Percentiles rank a stretch among this genome's conserved stretches.
Conservation (phyloP, 202 grass and related monocot genomes). For the Zoysia matrella region DNA sequence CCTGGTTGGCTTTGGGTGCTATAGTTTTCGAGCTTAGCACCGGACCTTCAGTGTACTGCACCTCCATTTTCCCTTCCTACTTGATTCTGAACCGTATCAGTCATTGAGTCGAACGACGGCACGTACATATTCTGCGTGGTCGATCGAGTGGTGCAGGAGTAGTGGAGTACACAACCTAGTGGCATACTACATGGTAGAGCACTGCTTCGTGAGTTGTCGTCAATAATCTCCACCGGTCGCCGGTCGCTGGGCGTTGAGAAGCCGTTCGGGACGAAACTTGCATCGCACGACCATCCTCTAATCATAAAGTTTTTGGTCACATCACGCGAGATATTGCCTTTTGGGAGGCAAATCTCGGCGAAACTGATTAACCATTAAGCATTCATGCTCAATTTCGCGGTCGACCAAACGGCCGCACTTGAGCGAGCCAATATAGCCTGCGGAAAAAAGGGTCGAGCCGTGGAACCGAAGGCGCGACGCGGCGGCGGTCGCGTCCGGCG, state of each 20-base stretch:
- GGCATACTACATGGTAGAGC: not conserved
- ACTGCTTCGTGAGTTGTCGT: not conserved
- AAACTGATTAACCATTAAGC: not conserved
- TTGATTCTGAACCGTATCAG: not conserved
- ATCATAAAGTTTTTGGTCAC: not conserved
- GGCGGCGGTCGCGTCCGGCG: not conserved
- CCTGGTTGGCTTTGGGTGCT: no score
- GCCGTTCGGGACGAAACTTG: no score
- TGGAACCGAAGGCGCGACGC: constrained; percentile 22
- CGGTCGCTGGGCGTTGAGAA: no score
- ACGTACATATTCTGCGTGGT: not conserved
- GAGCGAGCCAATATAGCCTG: not conserved
- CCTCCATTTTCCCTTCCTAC: not conserved
- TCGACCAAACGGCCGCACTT: no score
- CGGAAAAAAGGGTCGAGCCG: not conserved
- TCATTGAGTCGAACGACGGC: not conserved
- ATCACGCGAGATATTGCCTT: not conserved
- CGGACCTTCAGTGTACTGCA: no score
- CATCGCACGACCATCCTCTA: no score
- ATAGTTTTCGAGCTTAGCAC: no score
- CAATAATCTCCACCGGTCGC: not conserved
- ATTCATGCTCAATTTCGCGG: no score
- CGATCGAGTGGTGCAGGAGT: not conserved
- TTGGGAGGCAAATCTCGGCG: not conserved
- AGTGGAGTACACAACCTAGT: not conserved